Conservation (phyloP, 2,329 filamentous ascomycete genomes). For the Curvularia hawaiiensis region DNA sequence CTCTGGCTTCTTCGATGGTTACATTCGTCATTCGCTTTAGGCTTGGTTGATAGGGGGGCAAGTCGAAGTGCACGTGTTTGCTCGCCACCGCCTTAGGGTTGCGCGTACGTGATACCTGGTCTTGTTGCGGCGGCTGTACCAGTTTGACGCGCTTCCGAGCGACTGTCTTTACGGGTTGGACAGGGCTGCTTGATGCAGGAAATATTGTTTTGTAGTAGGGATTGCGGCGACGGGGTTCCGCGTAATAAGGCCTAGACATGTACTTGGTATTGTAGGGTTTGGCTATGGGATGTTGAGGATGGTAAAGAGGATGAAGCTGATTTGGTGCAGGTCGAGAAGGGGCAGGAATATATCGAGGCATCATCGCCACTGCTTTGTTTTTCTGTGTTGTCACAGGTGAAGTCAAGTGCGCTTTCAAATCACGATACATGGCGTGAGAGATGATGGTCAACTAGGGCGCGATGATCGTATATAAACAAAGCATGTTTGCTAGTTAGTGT, state of each 20-base stretch:
- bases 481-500: not conserved
- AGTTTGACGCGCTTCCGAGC: not conserved
- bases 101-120: not conserved
- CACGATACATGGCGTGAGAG: not conserved
- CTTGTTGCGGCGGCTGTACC: not conserved
- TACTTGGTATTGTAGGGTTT: slow-evolving; percentile 6
- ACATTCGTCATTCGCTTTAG: not conserved
- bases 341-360: slow-evolving; percentile 6
- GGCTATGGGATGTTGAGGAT: slow-evolving; percentile 3
- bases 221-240: slow-evolving; percentile 1
- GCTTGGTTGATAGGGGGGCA: slow-evolving; percentile 2
- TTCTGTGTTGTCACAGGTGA: not conserved
- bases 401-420: too few relatives aligned
- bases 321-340: not conserved
- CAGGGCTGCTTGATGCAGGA: not conserved
- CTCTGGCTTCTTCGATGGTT: not conserved
- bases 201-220: slow-evolving; percentile 7
- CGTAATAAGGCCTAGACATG: slow-evolving; percentile 5
- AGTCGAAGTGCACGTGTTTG: slow-evolving; percentile 12
- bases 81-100: slow-evolving; percentile 2
- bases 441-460: not conserved
- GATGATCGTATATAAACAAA: not conserved
- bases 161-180: slow-evolving; percentile 1
- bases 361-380: slow-evolving; percentile 8
- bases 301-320: not conserved